Base-by-base conservation (phyloP, 2,329 filamentous ascomycete species). In the Pseudocercospora vitis region DNA sequence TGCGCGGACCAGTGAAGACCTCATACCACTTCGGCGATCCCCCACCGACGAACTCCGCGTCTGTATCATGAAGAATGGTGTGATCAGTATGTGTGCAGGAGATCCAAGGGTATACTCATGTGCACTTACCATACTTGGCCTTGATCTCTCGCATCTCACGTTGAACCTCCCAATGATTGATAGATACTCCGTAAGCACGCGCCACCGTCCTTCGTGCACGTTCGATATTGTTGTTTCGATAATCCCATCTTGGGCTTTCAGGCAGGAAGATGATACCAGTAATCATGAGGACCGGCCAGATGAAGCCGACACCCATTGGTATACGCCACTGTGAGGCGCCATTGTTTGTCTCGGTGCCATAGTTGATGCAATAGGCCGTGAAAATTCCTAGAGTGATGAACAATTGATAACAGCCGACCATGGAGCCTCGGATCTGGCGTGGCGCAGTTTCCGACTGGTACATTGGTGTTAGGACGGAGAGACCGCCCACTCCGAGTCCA, bases 351-450 rank as follows among this genome's bases (percentile, higher is more conserved):
- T 81, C 73, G 5, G 84, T 87, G 5, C 83, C 83, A 64, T 74
- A 86, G 67, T 87, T 85, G 68, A 78, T 75, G 62, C 71, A 70
- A 55, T 73, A 73, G 2, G 57, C 57, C 18, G 74, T 65, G 49
- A 76, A 83, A 67, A 88, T 87, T 44, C 85, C 85, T 23, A 87
- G 73, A 0, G 85, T 88, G 66, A 88, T 84, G 67, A 86, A 81
- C 2, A 88, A 77, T 73, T 88, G 85, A 69, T 87, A 88, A 48
- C 78, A 81, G 1, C 80, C 78, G 23, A 88, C 79, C 32, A 87
- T 75, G 5, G 83, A 76, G 63, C 83, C 83, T 62, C 85, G 81
- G 47, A 88, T 80, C 54, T 82, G 79, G 56, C 82, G 78, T 0
- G 85, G 85, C 2, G 81, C 81, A 52, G 79, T 83, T 69, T 88